Percentiles rank a stretch among this genome's conserved stretches.
Evolutionary conservation across 148 eudicot species (phyloP).

Genomic region (Simmondsia chinensis): DNA sequence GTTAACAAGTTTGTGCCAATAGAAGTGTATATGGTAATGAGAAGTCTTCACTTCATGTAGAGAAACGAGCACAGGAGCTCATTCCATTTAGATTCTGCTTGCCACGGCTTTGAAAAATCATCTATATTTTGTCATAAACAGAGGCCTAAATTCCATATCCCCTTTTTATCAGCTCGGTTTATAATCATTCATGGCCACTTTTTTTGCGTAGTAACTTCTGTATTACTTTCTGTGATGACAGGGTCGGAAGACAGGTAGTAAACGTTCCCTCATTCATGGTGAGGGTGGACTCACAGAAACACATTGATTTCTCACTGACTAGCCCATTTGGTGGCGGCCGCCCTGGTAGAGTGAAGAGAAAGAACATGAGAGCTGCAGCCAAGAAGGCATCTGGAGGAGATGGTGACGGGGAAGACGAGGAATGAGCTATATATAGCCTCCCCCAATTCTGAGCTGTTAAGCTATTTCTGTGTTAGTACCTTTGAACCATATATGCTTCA

Average conservation of each 20-base stretch:
- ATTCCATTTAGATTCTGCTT: too few relatives aligned
- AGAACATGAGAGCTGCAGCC: conserved; percentile 47
- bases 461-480: conserved; percentile 3
- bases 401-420: conserved; percentile 57
- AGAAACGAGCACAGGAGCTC: too few relatives aligned
- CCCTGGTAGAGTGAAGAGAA: conserved; percentile 65
- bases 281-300: conserved; percentile 57
- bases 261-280: conserved; percentile 65
- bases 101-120: too few relatives aligned
- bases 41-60: too few relatives aligned
- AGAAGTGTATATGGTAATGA: too few relatives aligned
- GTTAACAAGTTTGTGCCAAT: too few relatives aligned
- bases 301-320: conserved; percentile 57
- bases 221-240: conserved; percentile 1
- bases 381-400: conserved; percentile 66
- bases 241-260: conserved; percentile 60
- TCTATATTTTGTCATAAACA: too few relatives aligned
- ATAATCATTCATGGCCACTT: too few relatives aligned
- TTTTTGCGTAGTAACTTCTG: too few relatives aligned
- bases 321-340: conserved; percentile 66
- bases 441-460: not conserved
- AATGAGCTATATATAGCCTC: conserved; percentile 29
- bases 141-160: too few relatives aligned
- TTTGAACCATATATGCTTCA: too few relatives aligned
- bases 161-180: too few relatives aligned